These are phyloP conservation scores for Catenaria anguillulae DNA, from an alignment of 371 early-diverging fungal genomes.

Conservation along the genomic window DNA sequence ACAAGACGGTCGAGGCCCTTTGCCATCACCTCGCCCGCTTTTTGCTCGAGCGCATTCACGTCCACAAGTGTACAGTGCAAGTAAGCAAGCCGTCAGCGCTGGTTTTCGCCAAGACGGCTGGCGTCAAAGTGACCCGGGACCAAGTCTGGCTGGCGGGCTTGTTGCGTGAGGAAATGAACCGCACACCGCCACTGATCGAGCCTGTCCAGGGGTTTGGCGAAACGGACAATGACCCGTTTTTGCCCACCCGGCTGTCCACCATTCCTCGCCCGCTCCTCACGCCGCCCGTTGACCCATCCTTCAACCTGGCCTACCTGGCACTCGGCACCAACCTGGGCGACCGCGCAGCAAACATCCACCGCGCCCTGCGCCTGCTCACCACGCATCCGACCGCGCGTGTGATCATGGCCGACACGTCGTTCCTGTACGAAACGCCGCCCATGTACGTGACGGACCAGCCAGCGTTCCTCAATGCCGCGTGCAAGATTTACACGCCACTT, in stretches of 20 bases:
- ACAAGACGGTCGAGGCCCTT: constrained; percentile 34
- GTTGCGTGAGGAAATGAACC: constrained; percentile 39
- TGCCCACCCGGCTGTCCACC: constrained; percentile 1
- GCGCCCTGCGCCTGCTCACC: constrained; percentile 50
- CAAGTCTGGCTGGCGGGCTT: not conserved
- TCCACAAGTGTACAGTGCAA: constrained; percentile 32
- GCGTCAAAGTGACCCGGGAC: constrained; percentile 27
- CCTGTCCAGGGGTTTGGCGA: no score
- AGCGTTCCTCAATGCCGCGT: constrained; percentile 73
- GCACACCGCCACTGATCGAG: no score
- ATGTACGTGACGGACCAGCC: constrained; percentile 93
- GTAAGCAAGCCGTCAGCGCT: constrained; percentile 36
- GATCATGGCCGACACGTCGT: constrained; percentile 80
- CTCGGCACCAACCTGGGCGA: constrained; percentile 90
- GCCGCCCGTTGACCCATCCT: constrained; percentile 14
- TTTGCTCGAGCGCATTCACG: constrained; percentile 46
- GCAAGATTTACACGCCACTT: constrained; percentile 40
- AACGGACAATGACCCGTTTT: not conserved
- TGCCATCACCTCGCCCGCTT: constrained; percentile 22
- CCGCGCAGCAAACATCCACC: constrained; percentile 54
- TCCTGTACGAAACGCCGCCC: constrained; percentile 87
- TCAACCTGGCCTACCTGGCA: constrained; percentile 50
- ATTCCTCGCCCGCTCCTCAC: constrained; percentile 16
- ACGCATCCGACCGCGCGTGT: constrained; percentile 25
- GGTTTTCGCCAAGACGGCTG: constrained; percentile 26